A percentile compares a stretch with the other conserved stretches of the same genome.
Evolutionary conservation across 768 basidiomycete genomes (phyloP).

Genomic region (Lentinula sp.): DNA sequence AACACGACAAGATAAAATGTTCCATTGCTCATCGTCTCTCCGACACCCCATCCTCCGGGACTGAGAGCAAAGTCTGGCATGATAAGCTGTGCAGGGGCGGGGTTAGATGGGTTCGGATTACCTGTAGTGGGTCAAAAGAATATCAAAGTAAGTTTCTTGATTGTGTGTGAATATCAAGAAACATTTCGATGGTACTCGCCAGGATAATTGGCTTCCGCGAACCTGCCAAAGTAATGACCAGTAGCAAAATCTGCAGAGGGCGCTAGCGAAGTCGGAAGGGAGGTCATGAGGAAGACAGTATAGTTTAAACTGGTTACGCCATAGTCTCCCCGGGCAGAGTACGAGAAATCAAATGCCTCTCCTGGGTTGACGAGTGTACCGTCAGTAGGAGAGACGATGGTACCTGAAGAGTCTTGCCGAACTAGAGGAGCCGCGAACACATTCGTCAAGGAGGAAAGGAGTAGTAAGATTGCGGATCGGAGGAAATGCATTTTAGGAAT

Average conservation of each 20-base stretch:
- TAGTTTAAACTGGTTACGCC: constrained; percentile 20
- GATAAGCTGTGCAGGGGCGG: constrained; percentile 27
- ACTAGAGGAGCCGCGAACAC: neutral
- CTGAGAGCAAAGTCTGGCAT: constrained; percentile 41
- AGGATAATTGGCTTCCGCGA: constrained; percentile 36
- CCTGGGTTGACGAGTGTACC: constrained; percentile 34
- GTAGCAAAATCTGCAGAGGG: constrained; percentile 24
- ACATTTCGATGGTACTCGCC: constrained; percentile 17
- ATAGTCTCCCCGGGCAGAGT: constrained; percentile 32
- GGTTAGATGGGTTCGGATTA: constrained; percentile 32
- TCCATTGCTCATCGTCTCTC: constrained; percentile 22
- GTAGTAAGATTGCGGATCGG: neutral
- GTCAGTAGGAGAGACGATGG: constrained; percentile 16
- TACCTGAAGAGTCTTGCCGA: constrained; percentile 2
- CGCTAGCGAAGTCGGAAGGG: constrained; percentile 17
- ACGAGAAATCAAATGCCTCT: constrained; percentile 31
- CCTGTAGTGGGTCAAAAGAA: constrained; percentile 16
- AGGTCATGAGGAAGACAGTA: constrained; percentile 34
- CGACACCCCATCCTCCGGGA: constrained; percentile 32
- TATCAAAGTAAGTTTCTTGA: neutral
- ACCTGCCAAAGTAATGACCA: constrained; percentile 40
- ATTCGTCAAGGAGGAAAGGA: neutral
- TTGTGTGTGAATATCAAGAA: neutral
- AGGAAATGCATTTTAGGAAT: neutral
- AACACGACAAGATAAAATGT: constrained; percentile 30